These are phyloP conservation scores for Colletotrichum orbiculare DNA, from an alignment of 2,329 filamentous ascomycete genomes.

Conservation along the genomic window DNA sequence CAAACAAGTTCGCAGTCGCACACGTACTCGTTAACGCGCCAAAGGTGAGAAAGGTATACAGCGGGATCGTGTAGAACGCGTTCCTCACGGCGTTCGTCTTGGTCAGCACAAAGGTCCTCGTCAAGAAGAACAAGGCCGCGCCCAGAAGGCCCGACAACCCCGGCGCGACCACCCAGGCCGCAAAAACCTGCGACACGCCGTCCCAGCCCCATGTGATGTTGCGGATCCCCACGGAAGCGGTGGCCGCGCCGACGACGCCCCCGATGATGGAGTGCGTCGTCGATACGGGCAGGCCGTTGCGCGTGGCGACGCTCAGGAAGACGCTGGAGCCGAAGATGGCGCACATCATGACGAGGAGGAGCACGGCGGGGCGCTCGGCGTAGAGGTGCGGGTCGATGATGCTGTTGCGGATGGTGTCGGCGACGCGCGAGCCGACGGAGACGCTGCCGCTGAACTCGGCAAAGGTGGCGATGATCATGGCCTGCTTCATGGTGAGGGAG, in stretches of 20 bases:
- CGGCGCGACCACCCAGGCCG: conserved; percentile 51
- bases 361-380: conserved; percentile 55
- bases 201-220: conserved; percentile 51
- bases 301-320: conserved; percentile 64
- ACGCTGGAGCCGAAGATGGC: conserved; percentile 61
- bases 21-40: conserved; percentile 48
- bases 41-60: conserved; percentile 52
- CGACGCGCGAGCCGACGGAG: conserved; percentile 49
- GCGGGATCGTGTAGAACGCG: conserved; percentile 47
- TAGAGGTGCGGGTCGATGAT: conserved; percentile 58
- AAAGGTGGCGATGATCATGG: conserved; percentile 55
- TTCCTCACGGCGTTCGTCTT: conserved; percentile 45
- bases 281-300: conserved; percentile 62
- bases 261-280: conserved; percentile 65
- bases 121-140: conserved; percentile 47
- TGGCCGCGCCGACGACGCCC: conserved; percentile 50
- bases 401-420: conserved; percentile 59
- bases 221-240: conserved; percentile 48
- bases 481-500: conserved; percentile 58
- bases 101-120: conserved; percentile 47
- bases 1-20: too few relatives aligned
- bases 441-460: conserved; percentile 58
- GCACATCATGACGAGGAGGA: conserved; percentile 66
- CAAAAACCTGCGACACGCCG: conserved; percentile 52
- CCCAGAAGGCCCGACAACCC: conserved; percentile 47